Evolutionary conservation across 805 yeast species (phyloP).

Genomic region (Yamadazyma nakazawae): DNA sequence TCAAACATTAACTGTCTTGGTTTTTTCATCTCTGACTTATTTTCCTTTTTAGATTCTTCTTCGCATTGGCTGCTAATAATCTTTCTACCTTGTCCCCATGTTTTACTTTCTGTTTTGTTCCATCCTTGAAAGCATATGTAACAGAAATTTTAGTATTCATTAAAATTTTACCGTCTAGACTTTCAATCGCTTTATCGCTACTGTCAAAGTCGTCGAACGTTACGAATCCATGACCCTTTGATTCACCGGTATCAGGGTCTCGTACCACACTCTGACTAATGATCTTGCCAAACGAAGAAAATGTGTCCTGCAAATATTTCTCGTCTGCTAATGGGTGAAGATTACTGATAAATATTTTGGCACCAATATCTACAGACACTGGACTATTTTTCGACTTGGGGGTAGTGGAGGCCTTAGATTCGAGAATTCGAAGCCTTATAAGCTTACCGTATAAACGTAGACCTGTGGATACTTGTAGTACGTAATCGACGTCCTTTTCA

Average conservation of each 20-base stretch:
- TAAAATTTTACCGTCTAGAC: constrained; percentile 64
- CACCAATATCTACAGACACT: constrained; percentile 43
- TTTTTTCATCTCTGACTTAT: neutral
- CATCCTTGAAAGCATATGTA: constrained; percentile 67
- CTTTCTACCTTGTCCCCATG: constrained; percentile 86
- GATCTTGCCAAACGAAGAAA: constrained; percentile 66
- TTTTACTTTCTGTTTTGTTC: constrained; percentile 43
- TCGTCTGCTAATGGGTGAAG: constrained; percentile 66
- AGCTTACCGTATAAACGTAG: constrained; percentile 58
- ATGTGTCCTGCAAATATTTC: constrained; percentile 51
- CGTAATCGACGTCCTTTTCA: constrained; percentile 67
- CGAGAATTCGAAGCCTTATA: constrained; percentile 32
- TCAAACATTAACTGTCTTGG: neutral
- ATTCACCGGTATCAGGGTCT: constrained; percentile 43
- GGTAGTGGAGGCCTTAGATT: constrained; percentile 14
- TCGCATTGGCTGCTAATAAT: constrained; percentile 61
- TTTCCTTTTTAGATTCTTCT: constrained; percentile 25
- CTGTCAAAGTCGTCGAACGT: constrained; percentile 60
- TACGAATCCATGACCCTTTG: constrained; percentile 66
- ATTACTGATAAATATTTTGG: constrained; percentile 53
- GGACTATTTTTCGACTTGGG: constrained; percentile 7
- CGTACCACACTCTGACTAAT: constrained; percentile 49
- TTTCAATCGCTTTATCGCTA: constrained; percentile 68
- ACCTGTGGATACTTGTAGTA: constrained; percentile 56
- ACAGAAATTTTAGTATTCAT: constrained; percentile 62